Percentiles rank a stretch among this genome's conserved stretches.
Evolutionary conservation across 345 rosid species (phyloP).

Genomic region (Rhizophora apiculata): DNA sequence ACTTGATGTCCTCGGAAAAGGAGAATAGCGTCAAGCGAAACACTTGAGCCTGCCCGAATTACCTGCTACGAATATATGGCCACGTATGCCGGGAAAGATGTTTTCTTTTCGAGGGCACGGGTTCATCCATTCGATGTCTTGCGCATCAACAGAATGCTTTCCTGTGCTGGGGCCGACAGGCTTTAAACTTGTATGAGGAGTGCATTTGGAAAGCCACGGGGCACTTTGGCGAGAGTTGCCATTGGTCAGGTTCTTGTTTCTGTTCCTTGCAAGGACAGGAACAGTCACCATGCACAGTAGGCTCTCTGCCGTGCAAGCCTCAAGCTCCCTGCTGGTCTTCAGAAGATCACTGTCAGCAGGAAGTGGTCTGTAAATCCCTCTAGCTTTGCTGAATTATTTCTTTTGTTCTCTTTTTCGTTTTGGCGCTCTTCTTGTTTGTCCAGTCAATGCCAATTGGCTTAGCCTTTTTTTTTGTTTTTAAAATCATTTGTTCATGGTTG

Average conservation of each 20-base stretch:
- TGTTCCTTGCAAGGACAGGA: slow-evolving; percentile 66
- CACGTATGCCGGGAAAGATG: slow-evolving; percentile 70
- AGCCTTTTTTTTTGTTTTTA: no score
- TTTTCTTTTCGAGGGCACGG: slow-evolving; percentile 65
- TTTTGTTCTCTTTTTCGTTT: background rate
- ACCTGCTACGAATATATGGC: slow-evolving; percentile 80
- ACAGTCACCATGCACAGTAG: slow-evolving; percentile 67
- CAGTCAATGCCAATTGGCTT: no score
- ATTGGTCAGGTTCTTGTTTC: slow-evolving; percentile 80
- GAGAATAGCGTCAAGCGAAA: slow-evolving; percentile 76
- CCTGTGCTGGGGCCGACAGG: slow-evolving; percentile 86
- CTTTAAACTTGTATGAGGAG: slow-evolving; percentile 82
- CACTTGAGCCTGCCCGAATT: slow-evolving; percentile 74
- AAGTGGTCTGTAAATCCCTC: slow-evolving; percentile 39
- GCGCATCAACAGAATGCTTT: slow-evolving; percentile 80
- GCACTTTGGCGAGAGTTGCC: slow-evolving; percentile 66
- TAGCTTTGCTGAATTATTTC: background rate
- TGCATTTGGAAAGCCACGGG: slow-evolving; percentile 74
- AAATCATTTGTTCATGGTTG: no score
- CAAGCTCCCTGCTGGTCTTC: slow-evolving; percentile 77
- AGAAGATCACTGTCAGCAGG: slow-evolving; percentile 75
- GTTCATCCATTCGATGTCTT: slow-evolving; percentile 79
- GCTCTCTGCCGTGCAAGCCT: slow-evolving; percentile 78
- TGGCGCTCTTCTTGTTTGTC: no score
- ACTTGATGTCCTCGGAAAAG: slow-evolving; percentile 74